Conservation (phyloP, 441 rosid species). For the Mallotus japonicus region DNA sequence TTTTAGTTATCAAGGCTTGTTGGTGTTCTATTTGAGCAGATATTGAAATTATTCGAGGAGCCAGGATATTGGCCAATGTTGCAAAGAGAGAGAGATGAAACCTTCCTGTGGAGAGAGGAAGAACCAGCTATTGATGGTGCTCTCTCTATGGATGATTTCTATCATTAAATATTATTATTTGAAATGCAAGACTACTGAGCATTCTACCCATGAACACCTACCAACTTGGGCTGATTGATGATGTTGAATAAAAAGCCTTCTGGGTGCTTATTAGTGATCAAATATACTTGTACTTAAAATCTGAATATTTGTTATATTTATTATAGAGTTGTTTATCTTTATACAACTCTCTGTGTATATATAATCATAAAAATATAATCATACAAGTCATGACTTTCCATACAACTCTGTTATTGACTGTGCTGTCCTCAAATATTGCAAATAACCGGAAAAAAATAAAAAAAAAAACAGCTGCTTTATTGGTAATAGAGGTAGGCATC, state of each 20-base stretch:
- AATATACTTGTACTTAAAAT: too few relatives aligned
- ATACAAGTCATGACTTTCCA: too few relatives aligned
- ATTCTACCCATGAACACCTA: neutral
- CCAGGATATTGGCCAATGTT: slow-evolving; percentile 27
- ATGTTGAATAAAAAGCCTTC: neutral
- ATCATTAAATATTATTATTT: neutral
- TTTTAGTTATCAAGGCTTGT: neutral
- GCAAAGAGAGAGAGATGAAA: slow-evolving; percentile 28
- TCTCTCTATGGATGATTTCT: neutral
- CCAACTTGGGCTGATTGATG: neutral
- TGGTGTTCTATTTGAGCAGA: slow-evolving; percentile 27
- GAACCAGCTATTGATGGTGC: neutral
- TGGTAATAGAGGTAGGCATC: neutral
- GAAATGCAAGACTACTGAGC: neutral
- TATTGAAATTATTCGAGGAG: slow-evolving; percentile 37
- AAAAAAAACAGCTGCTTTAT: neutral
- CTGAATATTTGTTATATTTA: too few relatives aligned
- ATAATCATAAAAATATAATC: too few relatives aligned
- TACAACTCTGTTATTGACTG: too few relatives aligned
- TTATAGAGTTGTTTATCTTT: too few relatives aligned
- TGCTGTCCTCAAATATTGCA: neutral
- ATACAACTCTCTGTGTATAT: too few relatives aligned
- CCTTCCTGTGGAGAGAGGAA: neutral
- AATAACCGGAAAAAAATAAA: too few relatives aligned
- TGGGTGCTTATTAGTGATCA: too few relatives aligned